Conservation (phyloP, 192 early-diverging fungal species). For the Entomortierella parvispora region DNA sequence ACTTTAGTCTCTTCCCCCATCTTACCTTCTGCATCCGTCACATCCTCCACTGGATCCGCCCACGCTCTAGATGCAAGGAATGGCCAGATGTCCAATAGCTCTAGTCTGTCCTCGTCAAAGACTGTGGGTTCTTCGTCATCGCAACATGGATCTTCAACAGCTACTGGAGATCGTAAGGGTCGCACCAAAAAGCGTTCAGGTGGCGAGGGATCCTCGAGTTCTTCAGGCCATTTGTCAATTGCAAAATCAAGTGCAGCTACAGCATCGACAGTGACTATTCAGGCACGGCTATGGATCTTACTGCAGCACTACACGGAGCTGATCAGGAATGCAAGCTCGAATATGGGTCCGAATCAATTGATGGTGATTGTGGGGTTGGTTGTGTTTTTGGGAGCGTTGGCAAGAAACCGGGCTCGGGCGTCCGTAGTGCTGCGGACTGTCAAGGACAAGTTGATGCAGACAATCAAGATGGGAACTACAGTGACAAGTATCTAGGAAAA, state of each 20-base stretch:
- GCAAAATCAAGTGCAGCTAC: slow-evolving; percentile 6
- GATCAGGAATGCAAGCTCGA: slow-evolving; percentile 6
- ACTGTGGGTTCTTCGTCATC: too few relatives aligned
- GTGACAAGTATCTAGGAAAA: slow-evolving; percentile 29
- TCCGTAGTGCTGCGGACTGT: slow-evolving; percentile 21
- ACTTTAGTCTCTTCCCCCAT: slow-evolving; percentile 36
- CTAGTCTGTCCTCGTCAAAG: too few relatives aligned
- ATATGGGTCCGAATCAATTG: slow-evolving; percentile 33
- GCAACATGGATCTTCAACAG: too few relatives aligned
- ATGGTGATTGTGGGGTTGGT: slow-evolving; percentile 38
- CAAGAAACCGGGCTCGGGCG: slow-evolving; percentile 25
- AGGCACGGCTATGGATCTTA: slow-evolving; percentile 12
- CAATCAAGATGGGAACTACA: slow-evolving; percentile 42
- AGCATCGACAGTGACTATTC: slow-evolving; percentile 1
- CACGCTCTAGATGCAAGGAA: slow-evolving; percentile 10
- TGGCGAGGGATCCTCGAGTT: background rate
- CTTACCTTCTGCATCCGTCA: slow-evolving; percentile 23
- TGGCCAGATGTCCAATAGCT: background rate
- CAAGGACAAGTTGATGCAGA: slow-evolving; percentile 39
- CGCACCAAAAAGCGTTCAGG: background rate
- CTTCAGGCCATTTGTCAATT: background rate
- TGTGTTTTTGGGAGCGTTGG: slow-evolving; percentile 30
- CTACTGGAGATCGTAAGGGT: too few relatives aligned
- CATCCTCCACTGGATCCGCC: slow-evolving; percentile 1
- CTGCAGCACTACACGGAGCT: slow-evolving; percentile 25